phyloP scores from a whole-genome alignment of 805 yeast species.

The Cyberlindnera mrakii region DNA sequence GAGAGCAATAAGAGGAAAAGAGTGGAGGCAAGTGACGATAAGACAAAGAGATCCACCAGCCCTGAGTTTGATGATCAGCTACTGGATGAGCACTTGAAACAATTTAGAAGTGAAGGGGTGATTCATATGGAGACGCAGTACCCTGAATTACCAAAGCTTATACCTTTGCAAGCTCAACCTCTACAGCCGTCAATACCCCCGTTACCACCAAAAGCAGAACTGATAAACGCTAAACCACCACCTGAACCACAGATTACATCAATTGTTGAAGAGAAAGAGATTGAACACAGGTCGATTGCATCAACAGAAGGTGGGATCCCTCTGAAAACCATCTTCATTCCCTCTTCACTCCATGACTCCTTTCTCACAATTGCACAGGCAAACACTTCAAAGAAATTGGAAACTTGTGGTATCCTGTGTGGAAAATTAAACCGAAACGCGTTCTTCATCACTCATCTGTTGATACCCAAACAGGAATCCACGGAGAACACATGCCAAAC shows the following conservation, averaged over 20 bases:
- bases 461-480: conserved; percentile 58
- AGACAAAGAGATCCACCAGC: not conserved
- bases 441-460: conserved; percentile 53
- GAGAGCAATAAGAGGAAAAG: conserved; percentile 20
- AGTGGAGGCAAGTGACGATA: conserved; percentile 1
- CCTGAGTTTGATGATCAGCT: conserved; percentile 17
- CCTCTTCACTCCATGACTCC: conserved; percentile 33
- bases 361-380: conserved; percentile 42
- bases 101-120: conserved; percentile 3
- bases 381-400: conserved; percentile 47
- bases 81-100: conserved; percentile 13
- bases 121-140: conserved; percentile 11
- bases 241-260: not conserved
- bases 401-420: conserved; percentile 63
- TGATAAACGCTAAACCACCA: not conserved
- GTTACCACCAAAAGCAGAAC: conserved; percentile 3
- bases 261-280: not conserved
- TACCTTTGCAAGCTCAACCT: conserved; percentile 2
- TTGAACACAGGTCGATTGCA: conserved; percentile 33
- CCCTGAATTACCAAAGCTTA: conserved; percentile 12
- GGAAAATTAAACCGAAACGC: conserved; percentile 58
- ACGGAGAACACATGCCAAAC: conserved; percentile 61
- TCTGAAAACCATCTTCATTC: conserved; percentile 46
- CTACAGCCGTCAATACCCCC: conserved; percentile 5
- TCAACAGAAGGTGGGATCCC: conserved; percentile 53